Evolutionary conservation across 2,329 filamentous ascomycete genomes (phyloP).

Genomic region (Gaeumannomyces sp.): DNA sequence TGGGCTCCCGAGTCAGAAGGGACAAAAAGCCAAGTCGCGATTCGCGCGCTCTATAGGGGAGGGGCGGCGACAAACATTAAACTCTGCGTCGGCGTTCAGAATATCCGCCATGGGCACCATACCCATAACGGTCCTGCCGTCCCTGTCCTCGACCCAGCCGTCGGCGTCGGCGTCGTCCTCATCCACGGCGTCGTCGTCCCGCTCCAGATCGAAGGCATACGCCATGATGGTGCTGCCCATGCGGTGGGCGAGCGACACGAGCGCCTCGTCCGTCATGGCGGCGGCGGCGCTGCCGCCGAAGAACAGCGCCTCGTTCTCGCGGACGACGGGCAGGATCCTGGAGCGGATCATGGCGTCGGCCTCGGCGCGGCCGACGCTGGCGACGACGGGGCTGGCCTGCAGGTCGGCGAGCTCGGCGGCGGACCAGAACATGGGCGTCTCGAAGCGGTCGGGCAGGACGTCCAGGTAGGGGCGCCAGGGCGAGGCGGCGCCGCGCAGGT

Average conservation of each 20-base stretch:
- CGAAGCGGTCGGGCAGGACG: conserved; percentile 64
- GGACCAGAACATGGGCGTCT: conserved; percentile 89
- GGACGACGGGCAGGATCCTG: conserved; percentile 45
- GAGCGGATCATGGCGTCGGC: conserved; percentile 64
- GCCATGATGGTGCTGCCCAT: conserved; percentile 91
- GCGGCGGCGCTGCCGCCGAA: conserved; percentile 30
- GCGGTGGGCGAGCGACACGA: conserved; percentile 57
- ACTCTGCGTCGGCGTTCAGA: conserved; percentile 81
- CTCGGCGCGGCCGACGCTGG: conserved; percentile 67
- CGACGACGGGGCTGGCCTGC: conserved; percentile 68
- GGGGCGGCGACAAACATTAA: conserved; percentile 52
- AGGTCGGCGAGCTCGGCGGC: conserved; percentile 62
- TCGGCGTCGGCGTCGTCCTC: conserved; percentile 52
- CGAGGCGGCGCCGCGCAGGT: conserved; percentile 51
- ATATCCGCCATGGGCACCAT: conserved; percentile 92
- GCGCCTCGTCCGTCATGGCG: conserved; percentile 34
- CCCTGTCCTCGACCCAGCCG: conserved; percentile 59
- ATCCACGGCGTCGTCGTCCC: conserved; percentile 30
- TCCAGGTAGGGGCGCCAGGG: conserved; percentile 73
- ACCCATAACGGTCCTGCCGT: conserved; percentile 58
- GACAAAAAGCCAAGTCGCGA: not conserved
- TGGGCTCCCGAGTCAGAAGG: not conserved
- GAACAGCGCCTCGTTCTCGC: conserved; percentile 40
- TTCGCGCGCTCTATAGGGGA: conserved; percentile 42
- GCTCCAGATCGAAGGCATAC: conserved; percentile 78